Evolutionary conservation across 2,329 filamentous ascomycete species (phyloP).

Genomic region (Colletotrichum sp.): DNA sequence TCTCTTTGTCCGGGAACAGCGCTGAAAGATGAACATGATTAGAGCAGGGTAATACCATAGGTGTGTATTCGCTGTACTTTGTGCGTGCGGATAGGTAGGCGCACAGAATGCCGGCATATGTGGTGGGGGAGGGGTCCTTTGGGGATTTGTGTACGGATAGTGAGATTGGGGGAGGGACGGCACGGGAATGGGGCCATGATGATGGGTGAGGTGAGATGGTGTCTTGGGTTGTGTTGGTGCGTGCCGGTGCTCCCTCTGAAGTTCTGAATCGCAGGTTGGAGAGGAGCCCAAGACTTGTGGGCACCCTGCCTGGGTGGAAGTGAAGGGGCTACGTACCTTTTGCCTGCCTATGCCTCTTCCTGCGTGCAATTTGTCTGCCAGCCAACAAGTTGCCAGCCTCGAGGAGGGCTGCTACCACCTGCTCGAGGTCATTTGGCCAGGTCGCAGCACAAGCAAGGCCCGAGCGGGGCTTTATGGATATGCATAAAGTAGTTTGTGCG

Average conservation of each 20-base stretch:
- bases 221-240: neutral
- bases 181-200: neutral
- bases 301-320: neutral
- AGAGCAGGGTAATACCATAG: neutral
- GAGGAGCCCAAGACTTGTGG: neutral
- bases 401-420: neutral
- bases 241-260: neutral
- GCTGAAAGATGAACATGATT: neutral
- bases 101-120: neutral
- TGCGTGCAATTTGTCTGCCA: neutral
- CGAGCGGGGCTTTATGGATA: neutral
- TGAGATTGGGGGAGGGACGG: neutral
- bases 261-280: neutral
- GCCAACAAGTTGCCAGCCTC: neutral
- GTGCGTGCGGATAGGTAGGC: neutral
- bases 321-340: neutral
- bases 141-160: neutral
- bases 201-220: neutral
- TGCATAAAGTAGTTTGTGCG: constrained; percentile 5
- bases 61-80: neutral
- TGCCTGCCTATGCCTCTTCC: neutral
- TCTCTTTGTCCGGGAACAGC: neutral
- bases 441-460: neutral
- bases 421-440: neutral
- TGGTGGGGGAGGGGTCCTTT: neutral